phyloP scores from a whole-genome alignment of 768 basidiomycete species.

The Xerocomellus intermedius region DNA sequence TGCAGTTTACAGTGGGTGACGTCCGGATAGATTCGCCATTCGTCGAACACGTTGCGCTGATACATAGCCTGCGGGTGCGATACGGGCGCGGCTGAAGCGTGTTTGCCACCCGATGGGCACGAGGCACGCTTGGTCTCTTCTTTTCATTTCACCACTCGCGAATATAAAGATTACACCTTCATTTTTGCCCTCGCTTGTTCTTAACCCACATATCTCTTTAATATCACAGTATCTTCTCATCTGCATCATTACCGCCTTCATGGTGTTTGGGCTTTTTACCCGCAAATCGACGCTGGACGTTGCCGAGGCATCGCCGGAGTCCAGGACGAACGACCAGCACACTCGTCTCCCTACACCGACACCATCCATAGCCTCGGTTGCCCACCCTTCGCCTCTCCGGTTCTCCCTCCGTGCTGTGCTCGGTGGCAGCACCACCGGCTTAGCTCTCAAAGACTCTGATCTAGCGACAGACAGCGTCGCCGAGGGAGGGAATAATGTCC shows the following conservation, averaged over 20 bases:
- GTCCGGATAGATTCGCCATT: not conserved
- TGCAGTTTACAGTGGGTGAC: not conserved
- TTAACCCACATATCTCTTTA: conserved; percentile 1
- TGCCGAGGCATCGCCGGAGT: conserved; percentile 4
- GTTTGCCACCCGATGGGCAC: conserved; percentile 20
- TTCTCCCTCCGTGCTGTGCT: conserved; percentile 15
- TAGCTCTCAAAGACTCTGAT: conserved; percentile 19
- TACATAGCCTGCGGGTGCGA: conserved; percentile 1
- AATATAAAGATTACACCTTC: conserved; percentile 9
- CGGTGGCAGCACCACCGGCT: conserved; percentile 23
- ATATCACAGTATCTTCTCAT: conserved; percentile 9
- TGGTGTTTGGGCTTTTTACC: conserved; percentile 44
- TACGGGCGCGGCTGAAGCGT: conserved; percentile 9
- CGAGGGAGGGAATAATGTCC: conserved; percentile 3
- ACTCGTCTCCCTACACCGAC: conserved; percentile 53
- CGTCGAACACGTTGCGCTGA: conserved; percentile 11
- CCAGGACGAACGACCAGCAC: conserved; percentile 1
- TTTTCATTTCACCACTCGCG: conserved; percentile 13
- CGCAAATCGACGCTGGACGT: conserved; percentile 30
- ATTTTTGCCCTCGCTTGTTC: not conserved
- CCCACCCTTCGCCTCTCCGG: conserved; percentile 23
- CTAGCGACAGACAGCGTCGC: conserved; percentile 1
- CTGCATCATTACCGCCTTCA: conserved; percentile 6
- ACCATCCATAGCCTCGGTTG: conserved; percentile 43
- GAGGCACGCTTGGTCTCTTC: conserved; percentile 10